These are phyloP conservation scores for Aspergillus luchuensis DNA, from an alignment of 2,329 filamentous ascomycete genomes.

Conservation along the genomic window DNA sequence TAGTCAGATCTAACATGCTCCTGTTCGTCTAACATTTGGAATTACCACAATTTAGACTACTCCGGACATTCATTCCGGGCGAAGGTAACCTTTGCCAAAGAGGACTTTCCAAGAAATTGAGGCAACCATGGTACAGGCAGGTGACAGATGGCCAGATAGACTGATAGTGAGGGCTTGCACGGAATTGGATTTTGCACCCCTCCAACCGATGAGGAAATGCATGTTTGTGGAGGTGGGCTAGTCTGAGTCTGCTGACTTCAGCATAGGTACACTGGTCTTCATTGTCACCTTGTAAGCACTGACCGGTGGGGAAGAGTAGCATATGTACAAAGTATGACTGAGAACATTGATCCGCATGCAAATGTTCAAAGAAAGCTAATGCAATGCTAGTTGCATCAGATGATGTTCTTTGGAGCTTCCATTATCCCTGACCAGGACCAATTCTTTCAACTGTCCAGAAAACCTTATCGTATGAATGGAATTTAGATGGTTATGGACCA, in stretches of 20 bases:
- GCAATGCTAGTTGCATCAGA: neutral
- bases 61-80: constrained; percentile 1
- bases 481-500: neutral
- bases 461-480: neutral
- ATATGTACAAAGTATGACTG: neutral
- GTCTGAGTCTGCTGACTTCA: neutral
- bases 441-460: neutral
- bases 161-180: neutral
- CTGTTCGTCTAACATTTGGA: neutral
- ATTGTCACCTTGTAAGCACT: neutral
- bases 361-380: neutral
- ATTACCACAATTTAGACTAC: neutral
- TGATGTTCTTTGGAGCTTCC: neutral
- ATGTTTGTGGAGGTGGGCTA: neutral
- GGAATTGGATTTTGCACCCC: neutral
- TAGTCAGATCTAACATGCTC: neutral
- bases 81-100: neutral
- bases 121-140: neutral
- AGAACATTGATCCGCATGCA: neutral
- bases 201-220: neutral
- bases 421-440: neutral
- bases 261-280: neutral
- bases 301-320: neutral
- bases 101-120: neutral
- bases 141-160: neutral